Conservation (phyloP, 1,139 yeast species). For the Suhomyces taliae region DNA sequence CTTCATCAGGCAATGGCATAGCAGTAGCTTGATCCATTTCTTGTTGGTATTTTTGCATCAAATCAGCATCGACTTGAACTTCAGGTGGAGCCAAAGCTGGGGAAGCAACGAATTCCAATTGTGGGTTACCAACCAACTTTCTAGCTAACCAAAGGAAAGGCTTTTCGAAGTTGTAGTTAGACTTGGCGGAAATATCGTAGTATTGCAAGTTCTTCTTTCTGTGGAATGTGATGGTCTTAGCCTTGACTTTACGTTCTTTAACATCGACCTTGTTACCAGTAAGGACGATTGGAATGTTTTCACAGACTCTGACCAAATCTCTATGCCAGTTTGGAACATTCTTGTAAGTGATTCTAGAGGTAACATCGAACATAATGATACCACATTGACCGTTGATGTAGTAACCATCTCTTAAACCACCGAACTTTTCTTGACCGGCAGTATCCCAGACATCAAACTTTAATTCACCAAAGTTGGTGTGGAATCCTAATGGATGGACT, state of each 20-base stretch:
- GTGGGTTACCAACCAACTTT: constrained; percentile 97
- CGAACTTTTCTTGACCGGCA: constrained; percentile 99
- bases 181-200: constrained; percentile 99
- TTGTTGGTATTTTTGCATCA: constrained; percentile 97
- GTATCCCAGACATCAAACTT: constrained; percentile 99
- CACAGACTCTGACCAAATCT: constrained; percentile 99
- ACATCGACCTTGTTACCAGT: constrained; percentile 99
- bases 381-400: constrained; percentile 99
- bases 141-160: constrained; percentile 99
- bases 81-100: constrained; percentile 99
- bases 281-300: constrained; percentile 97
- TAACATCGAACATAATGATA: constrained; percentile 99
- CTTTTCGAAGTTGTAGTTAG: constrained; percentile 99
- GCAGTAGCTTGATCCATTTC: constrained; percentile 99
- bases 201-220: constrained; percentile 99
- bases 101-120: constrained; percentile 96
- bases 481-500: constrained; percentile 97
- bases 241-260: constrained; percentile 99
- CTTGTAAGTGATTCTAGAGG: constrained; percentile 98
- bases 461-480: constrained; percentile 98
- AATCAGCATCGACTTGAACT: constrained; percentile 92
- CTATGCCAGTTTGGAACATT: constrained; percentile 99
- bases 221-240: constrained; percentile 99
- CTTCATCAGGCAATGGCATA: constrained; percentile 99
- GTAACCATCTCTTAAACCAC: constrained; percentile 99